A percentile compares a stretch with the other conserved stretches of the same genome.
Conservation (phyloP, 2,329 filamentous ascomycete species). For the Diaporthe vaccinii region DNA sequence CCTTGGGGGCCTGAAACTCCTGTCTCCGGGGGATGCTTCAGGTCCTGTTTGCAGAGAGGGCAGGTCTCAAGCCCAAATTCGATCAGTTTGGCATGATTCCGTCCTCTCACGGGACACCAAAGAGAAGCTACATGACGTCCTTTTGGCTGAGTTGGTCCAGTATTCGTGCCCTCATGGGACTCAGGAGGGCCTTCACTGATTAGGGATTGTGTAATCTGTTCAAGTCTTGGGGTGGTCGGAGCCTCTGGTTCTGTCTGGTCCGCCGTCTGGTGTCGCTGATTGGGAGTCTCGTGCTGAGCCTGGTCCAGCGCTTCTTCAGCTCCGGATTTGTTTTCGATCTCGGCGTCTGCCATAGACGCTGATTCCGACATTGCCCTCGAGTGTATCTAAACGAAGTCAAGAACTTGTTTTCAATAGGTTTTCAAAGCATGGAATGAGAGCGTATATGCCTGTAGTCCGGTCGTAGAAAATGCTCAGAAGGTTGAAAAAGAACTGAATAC, state of each 20-base stretch:
- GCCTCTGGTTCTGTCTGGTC: background rate
- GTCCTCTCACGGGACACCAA: background rate
- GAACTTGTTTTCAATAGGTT: background rate
- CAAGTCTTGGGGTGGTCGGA: background rate
- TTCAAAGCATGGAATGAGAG: background rate
- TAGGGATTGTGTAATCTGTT: background rate
- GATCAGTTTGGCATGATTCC: background rate
- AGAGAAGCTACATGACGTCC: background rate
- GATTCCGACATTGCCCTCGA: background rate
- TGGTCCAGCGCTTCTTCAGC: background rate
- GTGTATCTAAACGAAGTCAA: background rate
- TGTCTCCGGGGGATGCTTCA: background rate
- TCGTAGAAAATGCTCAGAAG: fast-evolving
- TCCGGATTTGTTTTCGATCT: background rate
- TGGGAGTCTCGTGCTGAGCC: background rate
- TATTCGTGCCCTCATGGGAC: background rate
- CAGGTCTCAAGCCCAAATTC: background rate
- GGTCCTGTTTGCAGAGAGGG: background rate
- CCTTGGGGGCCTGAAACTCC: background rate
- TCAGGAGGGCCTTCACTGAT: background rate
- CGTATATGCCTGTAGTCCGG: background rate
- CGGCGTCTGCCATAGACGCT: background rate
- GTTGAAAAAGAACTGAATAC: fast-evolving
- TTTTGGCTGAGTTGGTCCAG: background rate
- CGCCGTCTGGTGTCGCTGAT: background rate